These are phyloP conservation scores for Paracoccidioides lutzii DNA, from an alignment of 2,329 filamentous ascomycete genomes.

Conservation along the genomic window DNA sequence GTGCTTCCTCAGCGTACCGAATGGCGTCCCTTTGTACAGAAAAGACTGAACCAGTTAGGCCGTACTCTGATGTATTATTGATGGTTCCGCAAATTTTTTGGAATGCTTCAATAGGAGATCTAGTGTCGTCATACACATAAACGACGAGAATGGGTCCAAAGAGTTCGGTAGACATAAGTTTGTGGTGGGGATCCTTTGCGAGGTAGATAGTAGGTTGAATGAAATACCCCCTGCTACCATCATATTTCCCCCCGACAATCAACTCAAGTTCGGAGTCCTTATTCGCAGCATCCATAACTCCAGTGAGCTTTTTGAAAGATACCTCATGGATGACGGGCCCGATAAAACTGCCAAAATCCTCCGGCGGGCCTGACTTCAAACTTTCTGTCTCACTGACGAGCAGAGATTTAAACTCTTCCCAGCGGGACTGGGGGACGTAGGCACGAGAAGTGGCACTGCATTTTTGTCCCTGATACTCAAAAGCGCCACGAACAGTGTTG, in stretches of 20 bases:
- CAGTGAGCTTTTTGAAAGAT: conserved; percentile 67
- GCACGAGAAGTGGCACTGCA: conserved; percentile 75
- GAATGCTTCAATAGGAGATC: conserved; percentile 36
- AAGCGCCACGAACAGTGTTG: conserved; percentile 73
- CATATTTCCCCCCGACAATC: conserved; percentile 62
- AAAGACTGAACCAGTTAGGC: conserved; percentile 31
- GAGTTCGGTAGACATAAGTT: conserved; percentile 62
- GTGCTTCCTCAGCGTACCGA: conserved; percentile 22
- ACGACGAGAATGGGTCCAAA: conserved; percentile 66
- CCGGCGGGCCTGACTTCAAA: conserved; percentile 57
- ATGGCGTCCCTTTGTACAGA: conserved; percentile 25
- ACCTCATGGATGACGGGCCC: conserved; percentile 75
- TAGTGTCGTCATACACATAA: conserved; percentile 63
- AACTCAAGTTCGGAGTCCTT: conserved; percentile 47
- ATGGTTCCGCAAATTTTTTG: conserved; percentile 42
- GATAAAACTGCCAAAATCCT: conserved; percentile 63
- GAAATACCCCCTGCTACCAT: conserved; percentile 68
- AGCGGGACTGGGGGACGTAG: conserved; percentile 64
- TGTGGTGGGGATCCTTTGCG: conserved; percentile 59
- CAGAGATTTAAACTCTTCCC: conserved; percentile 55
- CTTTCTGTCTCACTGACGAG: conserved; percentile 55
- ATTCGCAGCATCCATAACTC: conserved; percentile 67
- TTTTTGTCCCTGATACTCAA: conserved; percentile 86
- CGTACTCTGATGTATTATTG: conserved; percentile 29
- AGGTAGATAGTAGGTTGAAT: conserved; percentile 72